These are phyloP conservation scores for Tilletia caries DNA, from an alignment of 1,284 basidiomycete species.

Conservation along the genomic window DNA sequence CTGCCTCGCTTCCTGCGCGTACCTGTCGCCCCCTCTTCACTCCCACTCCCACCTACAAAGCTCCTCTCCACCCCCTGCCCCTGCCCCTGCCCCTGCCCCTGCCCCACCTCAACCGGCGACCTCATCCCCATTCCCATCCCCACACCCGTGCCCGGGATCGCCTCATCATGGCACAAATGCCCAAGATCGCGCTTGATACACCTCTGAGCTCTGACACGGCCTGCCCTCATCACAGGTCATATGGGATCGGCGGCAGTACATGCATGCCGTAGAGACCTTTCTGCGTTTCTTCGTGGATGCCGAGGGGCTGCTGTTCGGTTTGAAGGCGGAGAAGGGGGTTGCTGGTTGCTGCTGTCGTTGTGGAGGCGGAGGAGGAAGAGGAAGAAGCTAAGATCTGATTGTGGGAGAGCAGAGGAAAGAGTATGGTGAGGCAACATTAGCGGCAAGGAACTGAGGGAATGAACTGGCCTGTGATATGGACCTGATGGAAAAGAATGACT, in stretches of 20 bases:
- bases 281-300: slow-evolving; percentile 45
- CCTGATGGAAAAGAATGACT: no score
- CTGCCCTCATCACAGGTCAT: slow-evolving; percentile 58
- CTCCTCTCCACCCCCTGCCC: neutral
- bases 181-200: slow-evolving; percentile 57
- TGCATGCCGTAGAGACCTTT: slow-evolving; percentile 66
- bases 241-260: slow-evolving; percentile 88
- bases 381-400: no score
- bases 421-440: no score
- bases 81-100: no score
- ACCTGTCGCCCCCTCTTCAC: neutral
- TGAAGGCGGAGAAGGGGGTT: neutral
- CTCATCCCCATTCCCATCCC: no score
- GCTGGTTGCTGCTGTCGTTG: no score
- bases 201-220: slow-evolving; percentile 53
- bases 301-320: neutral
- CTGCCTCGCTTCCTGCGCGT: no score
- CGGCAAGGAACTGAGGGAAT: no score
- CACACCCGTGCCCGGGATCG: slow-evolving; percentile 14
- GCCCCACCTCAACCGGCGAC: no score
- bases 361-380: no score
- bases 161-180: slow-evolving; percentile 53
- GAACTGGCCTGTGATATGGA: no score
- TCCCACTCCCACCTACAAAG: neutral
- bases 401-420: no score